These are phyloP conservation scores for Rhodotorula graminis DNA, from an alignment of 768 basidiomycete species.

Conservation along the genomic window DNA sequence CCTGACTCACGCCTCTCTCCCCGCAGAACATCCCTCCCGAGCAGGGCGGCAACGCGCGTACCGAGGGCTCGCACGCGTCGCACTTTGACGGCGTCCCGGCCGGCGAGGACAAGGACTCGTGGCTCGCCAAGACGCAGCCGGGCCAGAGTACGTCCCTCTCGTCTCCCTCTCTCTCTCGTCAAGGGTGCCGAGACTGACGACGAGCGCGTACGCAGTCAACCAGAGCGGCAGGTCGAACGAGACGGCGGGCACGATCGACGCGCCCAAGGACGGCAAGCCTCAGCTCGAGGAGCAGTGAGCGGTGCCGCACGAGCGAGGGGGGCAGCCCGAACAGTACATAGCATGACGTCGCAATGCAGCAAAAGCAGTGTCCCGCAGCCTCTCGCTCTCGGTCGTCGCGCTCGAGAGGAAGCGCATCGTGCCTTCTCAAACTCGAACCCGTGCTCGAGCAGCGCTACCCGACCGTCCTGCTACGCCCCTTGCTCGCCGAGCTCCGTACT, in stretches of 20 bases:
- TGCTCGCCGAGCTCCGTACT: too few species aligned
- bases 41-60: background rate
- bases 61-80: background rate
- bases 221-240: background rate
- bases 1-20: too few species aligned
- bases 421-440: too few species aligned
- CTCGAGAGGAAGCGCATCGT: too few species aligned
- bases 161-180: too few species aligned
- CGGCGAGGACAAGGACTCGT: background rate
- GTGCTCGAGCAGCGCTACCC: too few species aligned
- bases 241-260: background rate
- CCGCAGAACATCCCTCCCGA: background rate
- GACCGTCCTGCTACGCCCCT: too few species aligned
- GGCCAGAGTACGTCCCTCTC: background rate
- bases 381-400: too few species aligned
- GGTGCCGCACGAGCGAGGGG: too few species aligned
- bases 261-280: conserved; percentile 7
- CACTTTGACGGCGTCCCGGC: conserved; percentile 7
- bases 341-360: too few species aligned
- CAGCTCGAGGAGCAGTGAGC: conserved; percentile 13
- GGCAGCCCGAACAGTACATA: too few species aligned
- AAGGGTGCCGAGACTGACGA: background rate
- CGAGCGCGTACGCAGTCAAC: background rate
- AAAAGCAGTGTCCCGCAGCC: too few species aligned
- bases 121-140: background rate